A percentile compares a stretch with the other conserved stretches of the same genome.
These are phyloP conservation scores for Dissophora globulifera DNA, from an alignment of 192 early-diverging fungal genomes.

Conservation along the genomic window DNA sequence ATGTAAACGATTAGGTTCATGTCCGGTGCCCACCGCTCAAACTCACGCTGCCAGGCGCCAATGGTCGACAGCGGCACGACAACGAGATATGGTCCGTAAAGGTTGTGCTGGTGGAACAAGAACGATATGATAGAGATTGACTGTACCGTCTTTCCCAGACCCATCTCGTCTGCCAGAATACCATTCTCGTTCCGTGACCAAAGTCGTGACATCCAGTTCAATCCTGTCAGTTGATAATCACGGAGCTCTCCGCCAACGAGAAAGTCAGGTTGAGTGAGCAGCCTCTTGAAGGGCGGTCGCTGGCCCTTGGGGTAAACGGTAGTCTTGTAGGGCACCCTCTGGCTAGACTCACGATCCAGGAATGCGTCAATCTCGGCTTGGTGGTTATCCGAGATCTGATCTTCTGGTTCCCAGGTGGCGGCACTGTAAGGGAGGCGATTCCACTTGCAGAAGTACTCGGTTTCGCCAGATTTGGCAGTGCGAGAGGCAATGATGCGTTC, in stretches of 20 bases:
- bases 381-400: conserved; percentile 72
- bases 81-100: conserved; percentile 95
- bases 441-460: conserved; percentile 96
- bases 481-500: conserved; percentile 89
- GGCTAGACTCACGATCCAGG: conserved; percentile 80
- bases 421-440: conserved; percentile 86
- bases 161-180: conserved; percentile 97
- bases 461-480: conserved; percentile 56
- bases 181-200: conserved; percentile 98
- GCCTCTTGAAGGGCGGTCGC: conserved; percentile 81
- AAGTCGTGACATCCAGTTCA: conserved; percentile 97
- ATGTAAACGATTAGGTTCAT: conserved; percentile 93
- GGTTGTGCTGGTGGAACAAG: conserved; percentile 82
- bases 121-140: conserved; percentile 93
- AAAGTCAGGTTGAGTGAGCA: conserved; percentile 84
- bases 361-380: conserved; percentile 90
- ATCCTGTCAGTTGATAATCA: conserved; percentile 93
- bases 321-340: conserved; percentile 77
- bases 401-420: conserved; percentile 89
- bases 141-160: conserved; percentile 97
- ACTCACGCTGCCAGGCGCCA: conserved; percentile 95
- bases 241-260: conserved; percentile 88
- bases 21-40: conserved; percentile 93
- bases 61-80: conserved; percentile 98
- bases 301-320: conserved; percentile 59